These are phyloP conservation scores for Fistulinella prunicolor DNA, from an alignment of 768 basidiomycete species.

Conservation along the genomic window DNA sequence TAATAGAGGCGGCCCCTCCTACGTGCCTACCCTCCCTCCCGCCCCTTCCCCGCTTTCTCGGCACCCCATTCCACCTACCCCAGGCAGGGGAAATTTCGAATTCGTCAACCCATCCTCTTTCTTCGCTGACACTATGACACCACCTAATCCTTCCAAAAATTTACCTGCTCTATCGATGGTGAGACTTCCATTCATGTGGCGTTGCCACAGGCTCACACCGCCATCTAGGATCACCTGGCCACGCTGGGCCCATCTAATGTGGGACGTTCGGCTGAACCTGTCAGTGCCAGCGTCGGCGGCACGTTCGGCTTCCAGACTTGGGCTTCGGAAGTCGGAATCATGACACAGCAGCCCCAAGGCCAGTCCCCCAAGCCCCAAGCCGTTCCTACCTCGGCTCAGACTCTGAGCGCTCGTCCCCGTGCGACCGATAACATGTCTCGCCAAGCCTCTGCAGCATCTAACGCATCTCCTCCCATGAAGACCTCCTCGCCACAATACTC, in stretches of 20 bases:
- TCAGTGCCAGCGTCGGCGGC: conserved; percentile 8
- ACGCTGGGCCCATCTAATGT: conserved; percentile 26
- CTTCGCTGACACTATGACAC: conserved; percentile 18
- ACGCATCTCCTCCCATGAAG: conserved; percentile 20
- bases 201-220: conserved; percentile 4
- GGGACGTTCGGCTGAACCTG: conserved; percentile 21
- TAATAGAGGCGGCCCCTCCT: conserved; percentile 1
- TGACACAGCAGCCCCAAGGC: conserved; percentile 16
- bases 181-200: conserved; percentile 3
- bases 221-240: conserved; percentile 26
- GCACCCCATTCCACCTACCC: conserved; percentile 21
- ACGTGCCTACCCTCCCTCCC: not conserved
- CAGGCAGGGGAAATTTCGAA: conserved; percentile 21
- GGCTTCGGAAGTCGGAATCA: conserved; percentile 31
- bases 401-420: conserved; percentile 21
- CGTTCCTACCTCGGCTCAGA: conserved; percentile 6
- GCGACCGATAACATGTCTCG: conserved; percentile 31
- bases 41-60: conserved; percentile 1
- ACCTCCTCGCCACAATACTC: conserved; percentile 26
- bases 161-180: conserved; percentile 33
- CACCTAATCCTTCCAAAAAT: conserved; percentile 25
- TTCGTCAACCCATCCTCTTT: conserved; percentile 30
- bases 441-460: conserved; percentile 27
- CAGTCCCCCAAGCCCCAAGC: conserved; percentile 7
- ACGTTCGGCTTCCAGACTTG: conserved; percentile 28